Percentiles rank a stretch among this genome's conserved stretches.
phyloP scores from a whole-genome alignment of 2,329 filamentous ascomycete species.

The Fusarium anguioides region DNA sequence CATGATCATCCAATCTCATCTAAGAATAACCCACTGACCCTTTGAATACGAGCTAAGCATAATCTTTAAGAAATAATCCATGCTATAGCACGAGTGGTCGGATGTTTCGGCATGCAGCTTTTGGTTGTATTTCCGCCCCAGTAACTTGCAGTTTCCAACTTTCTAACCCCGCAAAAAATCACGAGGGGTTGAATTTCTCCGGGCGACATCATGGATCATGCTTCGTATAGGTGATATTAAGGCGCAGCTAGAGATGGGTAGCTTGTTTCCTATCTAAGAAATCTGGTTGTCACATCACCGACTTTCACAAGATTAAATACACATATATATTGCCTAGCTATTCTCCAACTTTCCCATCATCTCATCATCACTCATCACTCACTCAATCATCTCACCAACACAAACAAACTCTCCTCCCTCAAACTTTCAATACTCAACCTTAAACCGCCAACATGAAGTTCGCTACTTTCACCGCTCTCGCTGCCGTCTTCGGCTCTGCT shows the following conservation, averaged over 20 bases:
- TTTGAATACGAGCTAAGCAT: conserved; percentile 14
- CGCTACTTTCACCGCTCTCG: conserved; percentile 39
- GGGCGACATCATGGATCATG: neutral
- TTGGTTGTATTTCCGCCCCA: neutral
- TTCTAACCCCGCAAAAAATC: neutral
- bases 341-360: neutral
- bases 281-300: neutral
- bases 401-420: neutral
- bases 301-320: conserved; percentile 5
- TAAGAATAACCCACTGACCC: neutral
- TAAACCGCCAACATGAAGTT: conserved; percentile 47
- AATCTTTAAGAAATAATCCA: neutral
- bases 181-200: conserved; percentile 11
- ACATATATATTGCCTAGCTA: conserved; percentile 8
- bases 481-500: conserved; percentile 47
- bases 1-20: neutral
- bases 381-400: neutral
- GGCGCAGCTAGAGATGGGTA: conserved; percentile 6
- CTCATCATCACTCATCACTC: conserved; percentile 2
- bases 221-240: conserved; percentile 12
- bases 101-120: conserved; percentile 1
- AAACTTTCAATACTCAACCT: neutral
- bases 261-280: conserved; percentile 13
- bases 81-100: neutral
- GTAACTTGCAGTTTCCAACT: neutral